Evolutionary conservation across 169 alveolate genomes (phyloP).

Genomic region (Plasmodium knowlesi): DNA sequence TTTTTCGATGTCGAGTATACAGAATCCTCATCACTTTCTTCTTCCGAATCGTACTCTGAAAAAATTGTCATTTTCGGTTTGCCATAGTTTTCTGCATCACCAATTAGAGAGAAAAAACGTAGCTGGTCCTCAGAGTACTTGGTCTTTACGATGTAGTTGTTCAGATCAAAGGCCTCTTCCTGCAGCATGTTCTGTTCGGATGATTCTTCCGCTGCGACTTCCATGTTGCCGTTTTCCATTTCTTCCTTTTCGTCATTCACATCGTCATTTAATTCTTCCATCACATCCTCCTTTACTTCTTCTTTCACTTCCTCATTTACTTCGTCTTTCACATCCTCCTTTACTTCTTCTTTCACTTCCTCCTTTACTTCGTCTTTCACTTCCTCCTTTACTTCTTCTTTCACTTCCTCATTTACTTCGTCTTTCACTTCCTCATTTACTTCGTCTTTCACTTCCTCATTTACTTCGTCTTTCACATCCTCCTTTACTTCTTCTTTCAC

Average conservation of each 20-base stretch:
- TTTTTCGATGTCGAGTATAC: slow-evolving; percentile 24
- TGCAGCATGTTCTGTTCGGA: neutral
- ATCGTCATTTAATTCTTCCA: neutral
- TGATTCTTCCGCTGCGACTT: neutral
- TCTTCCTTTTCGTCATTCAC: neutral
- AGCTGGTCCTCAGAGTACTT: slow-evolving; percentile 53
- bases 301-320: neutral
- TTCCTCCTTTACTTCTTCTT: neutral
- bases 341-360: neutral
- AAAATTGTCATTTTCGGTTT: neutral
- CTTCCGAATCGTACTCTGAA: slow-evolving; percentile 36
- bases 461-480: neutral
- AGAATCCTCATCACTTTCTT: slow-evolving; percentile 70
- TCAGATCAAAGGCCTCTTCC: slow-evolving; percentile 23
- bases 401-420: neutral
- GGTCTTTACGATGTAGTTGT: slow-evolving; percentile 43
- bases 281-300: neutral
- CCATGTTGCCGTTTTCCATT: neutral
- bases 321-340: neutral
- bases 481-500: neutral
- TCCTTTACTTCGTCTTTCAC: neutral
- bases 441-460: neutral
- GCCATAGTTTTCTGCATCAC: slow-evolving; percentile 2
- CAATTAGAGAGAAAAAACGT: slow-evolving; percentile 37
- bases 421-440: neutral